phyloP scores from a whole-genome alignment of 352 stramenopile genomes.

The Phytopythium ostracodes region DNA sequence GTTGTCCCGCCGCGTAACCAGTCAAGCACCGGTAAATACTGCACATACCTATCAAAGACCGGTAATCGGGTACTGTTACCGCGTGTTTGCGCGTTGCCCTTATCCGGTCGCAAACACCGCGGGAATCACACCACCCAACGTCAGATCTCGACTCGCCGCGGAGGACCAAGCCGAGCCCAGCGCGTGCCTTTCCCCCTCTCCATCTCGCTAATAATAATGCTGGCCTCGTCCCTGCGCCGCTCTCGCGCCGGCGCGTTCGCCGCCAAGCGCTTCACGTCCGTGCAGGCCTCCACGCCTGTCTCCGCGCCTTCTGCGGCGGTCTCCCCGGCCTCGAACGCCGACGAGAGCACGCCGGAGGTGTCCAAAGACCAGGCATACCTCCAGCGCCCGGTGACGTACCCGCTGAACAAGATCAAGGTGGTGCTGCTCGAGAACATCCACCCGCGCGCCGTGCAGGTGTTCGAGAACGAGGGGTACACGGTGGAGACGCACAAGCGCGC shows the following conservation, averaged over 20 bases:
- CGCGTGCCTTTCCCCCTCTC: background rate
- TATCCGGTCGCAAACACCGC: background rate
- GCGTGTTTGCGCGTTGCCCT: conserved; percentile 2
- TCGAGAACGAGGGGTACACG: conserved; percentile 71
- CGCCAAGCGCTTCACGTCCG: conserved; percentile 25
- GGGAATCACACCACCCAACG: background rate
- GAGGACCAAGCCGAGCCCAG: background rate
- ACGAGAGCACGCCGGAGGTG: conserved; percentile 15
- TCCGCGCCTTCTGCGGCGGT: conserved; percentile 3
- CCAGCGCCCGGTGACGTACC: conserved; percentile 66
- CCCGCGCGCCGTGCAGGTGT: conserved; percentile 66
- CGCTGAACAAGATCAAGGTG: conserved; percentile 79
- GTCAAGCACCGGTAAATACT: background rate
- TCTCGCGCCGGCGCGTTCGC: conserved; percentile 13
- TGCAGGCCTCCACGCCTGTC: conserved; percentile 26
- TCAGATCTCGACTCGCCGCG: conserved; percentile 6
- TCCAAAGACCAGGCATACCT: conserved; percentile 36
- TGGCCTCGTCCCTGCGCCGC: conserved; percentile 31
- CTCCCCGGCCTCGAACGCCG: background rate
- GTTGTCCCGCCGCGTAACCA: background rate
- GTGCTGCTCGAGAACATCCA: conserved; percentile 85
- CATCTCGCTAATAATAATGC: conserved; percentile 17
- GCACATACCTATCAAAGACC: background rate
- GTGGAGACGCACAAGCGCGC: conserved; percentile 78
- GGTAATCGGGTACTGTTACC: background rate